Conservation (phyloP, 768 basidiomycete species). For the Suillus placidus region DNA sequence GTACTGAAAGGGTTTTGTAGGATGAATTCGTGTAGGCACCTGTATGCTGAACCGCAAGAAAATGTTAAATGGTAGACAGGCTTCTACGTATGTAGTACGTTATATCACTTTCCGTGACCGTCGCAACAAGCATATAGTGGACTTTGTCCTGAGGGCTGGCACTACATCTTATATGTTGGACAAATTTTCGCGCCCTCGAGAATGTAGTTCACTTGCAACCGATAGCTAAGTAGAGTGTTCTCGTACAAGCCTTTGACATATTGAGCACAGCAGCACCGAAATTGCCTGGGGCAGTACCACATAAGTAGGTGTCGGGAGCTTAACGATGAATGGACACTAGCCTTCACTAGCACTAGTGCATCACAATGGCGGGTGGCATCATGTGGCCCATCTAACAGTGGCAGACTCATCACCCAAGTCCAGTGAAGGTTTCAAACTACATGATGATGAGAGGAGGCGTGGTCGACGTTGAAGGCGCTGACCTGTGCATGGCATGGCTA, state of each 20-base stretch:
- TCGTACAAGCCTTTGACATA: not conserved
- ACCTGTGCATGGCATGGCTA: not conserved
- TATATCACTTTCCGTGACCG: not conserved
- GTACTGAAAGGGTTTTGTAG: not conserved
- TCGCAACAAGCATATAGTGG: not conserved
- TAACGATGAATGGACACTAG: not conserved
- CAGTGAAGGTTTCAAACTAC: not conserved
- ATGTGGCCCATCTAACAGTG: not conserved
- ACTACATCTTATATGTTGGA: not conserved
- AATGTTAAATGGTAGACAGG: too few relatives aligned
- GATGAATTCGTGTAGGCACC: not conserved
- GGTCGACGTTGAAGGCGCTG: not conserved
- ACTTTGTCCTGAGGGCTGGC: not conserved
- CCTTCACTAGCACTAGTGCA: not conserved
- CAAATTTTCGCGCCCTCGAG: not conserved
- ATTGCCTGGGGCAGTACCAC: not conserved
- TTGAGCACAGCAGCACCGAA: not conserved
- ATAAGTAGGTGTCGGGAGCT: not conserved
- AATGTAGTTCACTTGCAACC: not conserved
- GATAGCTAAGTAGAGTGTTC: not conserved
- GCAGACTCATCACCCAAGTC: not conserved
- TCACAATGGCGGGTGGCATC: not conserved
- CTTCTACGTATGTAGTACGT: not conserved
- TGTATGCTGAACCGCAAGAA: not conserved
- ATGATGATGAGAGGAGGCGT: not conserved